These are phyloP conservation scores for Emmonsia crescens DNA, from an alignment of 2,329 filamentous ascomycete species.

Conservation along the genomic window DNA sequence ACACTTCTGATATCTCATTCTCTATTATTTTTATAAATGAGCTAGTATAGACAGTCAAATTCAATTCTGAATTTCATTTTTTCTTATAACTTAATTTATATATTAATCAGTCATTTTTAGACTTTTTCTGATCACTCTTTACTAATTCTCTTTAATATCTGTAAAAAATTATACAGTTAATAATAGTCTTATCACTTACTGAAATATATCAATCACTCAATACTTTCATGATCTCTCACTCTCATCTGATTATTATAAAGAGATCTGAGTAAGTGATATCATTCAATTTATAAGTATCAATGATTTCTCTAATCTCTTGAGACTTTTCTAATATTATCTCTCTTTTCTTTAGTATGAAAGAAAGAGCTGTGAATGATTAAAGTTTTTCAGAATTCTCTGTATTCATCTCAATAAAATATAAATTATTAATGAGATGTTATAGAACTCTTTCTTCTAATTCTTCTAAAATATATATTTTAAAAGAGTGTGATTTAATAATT, in stretches of 20 bases:
- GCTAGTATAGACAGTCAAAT: not conserved
- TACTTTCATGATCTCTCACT: not conserved
- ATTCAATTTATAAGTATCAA: not conserved
- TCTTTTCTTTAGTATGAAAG: not conserved
- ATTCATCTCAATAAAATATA: not conserved
- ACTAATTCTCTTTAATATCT: not conserved
- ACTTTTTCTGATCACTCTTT: not conserved
- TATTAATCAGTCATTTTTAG: not conserved
- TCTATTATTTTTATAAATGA: not conserved
- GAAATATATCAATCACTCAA: not conserved
- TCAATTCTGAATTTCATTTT: not conserved
- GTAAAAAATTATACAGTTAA: not conserved
- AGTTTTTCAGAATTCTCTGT: not conserved
- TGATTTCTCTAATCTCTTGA: not conserved
- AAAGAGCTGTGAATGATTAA: not conserved
- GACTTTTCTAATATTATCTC: not conserved
- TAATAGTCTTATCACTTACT: not conserved
- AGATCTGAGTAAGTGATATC: not conserved
- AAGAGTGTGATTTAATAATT: not conserved
- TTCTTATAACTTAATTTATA: not conserved
- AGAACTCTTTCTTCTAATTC: not conserved
- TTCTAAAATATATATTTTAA: not conserved
- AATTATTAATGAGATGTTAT: not conserved
- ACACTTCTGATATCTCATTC: not conserved
- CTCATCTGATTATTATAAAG: not conserved